phyloP scores from a whole-genome alignment of 2,329 filamentous ascomycete genomes.

The Colletotrichum noveboracense region DNA sequence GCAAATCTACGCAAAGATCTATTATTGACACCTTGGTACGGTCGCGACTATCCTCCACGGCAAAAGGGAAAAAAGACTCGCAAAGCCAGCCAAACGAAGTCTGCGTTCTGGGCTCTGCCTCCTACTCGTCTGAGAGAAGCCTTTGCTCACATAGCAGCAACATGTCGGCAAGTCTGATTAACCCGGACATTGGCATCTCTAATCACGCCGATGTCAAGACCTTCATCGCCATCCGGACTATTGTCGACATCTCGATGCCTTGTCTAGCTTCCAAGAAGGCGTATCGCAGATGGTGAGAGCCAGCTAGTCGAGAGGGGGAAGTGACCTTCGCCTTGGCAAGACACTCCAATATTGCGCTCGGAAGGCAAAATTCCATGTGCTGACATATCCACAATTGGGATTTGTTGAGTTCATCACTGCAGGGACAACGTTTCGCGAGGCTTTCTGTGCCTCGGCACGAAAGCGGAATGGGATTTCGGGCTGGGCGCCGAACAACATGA shows the following conservation, averaged over 20 bases:
- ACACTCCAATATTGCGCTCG: neutral
- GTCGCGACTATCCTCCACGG: fast-evolving
- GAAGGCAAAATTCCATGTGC: neutral
- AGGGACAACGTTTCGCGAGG: neutral
- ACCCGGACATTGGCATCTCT: neutral
- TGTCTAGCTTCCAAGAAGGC: neutral
- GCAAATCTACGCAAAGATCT: neutral
- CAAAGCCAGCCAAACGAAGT: neutral
- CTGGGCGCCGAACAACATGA: neutral
- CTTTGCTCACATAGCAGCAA: neutral
- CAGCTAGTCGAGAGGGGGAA: neutral
- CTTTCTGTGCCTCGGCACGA: neutral
- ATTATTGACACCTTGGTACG: neutral
- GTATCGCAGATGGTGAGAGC: neutral
- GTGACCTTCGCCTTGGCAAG: neutral
- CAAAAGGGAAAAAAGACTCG: neutral
- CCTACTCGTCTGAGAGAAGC: neutral
- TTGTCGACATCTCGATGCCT: neutral
- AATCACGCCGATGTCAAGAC: neutral
- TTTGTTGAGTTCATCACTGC: neutral
- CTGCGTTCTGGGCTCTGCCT: neutral
- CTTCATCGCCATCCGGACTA: neutral
- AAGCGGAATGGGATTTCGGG: neutral
- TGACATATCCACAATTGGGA: neutral
- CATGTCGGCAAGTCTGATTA: neutral